A percentile compares a stretch with the other conserved stretches of the same genome.
Evolutionary conservation across 1,139 yeast genomes (phyloP).

Genomic region (Saccharomyces hybrid): DNA sequence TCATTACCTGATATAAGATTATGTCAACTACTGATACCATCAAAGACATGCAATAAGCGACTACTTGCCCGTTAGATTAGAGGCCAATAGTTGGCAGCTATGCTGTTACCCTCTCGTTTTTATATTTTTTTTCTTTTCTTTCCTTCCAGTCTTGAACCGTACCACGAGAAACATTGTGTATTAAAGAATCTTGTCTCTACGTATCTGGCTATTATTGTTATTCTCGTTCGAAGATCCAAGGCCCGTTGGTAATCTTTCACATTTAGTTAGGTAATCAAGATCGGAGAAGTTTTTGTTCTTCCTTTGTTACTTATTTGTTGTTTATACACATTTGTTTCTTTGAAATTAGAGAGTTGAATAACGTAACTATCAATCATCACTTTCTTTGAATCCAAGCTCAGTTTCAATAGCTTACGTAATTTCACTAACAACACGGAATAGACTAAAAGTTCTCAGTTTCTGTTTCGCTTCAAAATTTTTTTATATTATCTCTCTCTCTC

Average conservation of each 20-base stretch:
- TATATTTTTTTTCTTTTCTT: background rate
- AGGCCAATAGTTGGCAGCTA: background rate
- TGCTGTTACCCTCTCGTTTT: background rate
- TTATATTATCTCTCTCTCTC: background rate
- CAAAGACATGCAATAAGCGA: background rate
- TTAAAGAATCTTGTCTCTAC: background rate
- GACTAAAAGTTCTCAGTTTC: background rate
- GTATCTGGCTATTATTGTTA: background rate
- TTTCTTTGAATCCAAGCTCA: background rate
- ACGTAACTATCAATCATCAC: background rate
- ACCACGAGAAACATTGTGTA: background rate
- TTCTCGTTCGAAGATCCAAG: background rate
- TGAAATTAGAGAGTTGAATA: background rate
- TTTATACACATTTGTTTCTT: background rate
- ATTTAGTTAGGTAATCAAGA: background rate
- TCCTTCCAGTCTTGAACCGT: background rate
- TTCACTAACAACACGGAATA: background rate
- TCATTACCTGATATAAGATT: background rate
- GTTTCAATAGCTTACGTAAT: constrained; percentile 17
- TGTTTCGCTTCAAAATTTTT: background rate
- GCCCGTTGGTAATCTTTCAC: background rate
- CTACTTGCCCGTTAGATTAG: background rate
- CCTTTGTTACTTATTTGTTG: background rate
- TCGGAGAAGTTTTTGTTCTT: background rate
- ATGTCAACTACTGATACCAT: background rate